Evolutionary conservation across 2,329 filamentous ascomycete species (phyloP), one percentile per base, ranked within the genome.

Genomic region (Epichloe sylvatica): DNA sequence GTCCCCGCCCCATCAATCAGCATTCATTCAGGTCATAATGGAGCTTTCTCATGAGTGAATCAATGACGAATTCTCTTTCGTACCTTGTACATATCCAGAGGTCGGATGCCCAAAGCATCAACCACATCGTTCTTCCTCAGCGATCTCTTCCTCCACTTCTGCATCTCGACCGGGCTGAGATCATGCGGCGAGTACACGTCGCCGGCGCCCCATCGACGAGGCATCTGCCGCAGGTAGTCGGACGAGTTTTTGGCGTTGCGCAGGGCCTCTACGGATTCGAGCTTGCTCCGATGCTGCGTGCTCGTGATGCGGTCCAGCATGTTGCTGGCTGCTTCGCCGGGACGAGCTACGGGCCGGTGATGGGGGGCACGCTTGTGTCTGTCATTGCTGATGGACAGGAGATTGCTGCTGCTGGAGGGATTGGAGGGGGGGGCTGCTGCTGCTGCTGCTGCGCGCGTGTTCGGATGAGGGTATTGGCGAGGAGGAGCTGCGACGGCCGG

Each of bases 161-260:
- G 69, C 80, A 86, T 83, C 76, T 96, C 90, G 36, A 72, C 70
- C 23, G 81, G 75, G 49, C 80, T 84, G 62, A 98, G 67, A 67
- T 98, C 92, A 63, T 90, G 86, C 35, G 92, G 92, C 52, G 89
- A 78, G 69, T 97, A 97, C 47, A 96, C 76, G 63, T 97, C 90
- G 57, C 92, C 92, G 0, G 71, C 60, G 59, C 74, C 73, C 83
- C 85, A 97, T 39, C 76, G 74, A 45, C 90, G 81, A 36, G 78
- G 75, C 66, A 83, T 75, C 66, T 86, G 81, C 54, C 68, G 71
- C 58, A 80, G 67, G 64, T 80, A 79, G 54, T 80, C 77, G 42
- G 69, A 68, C 47, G 67, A 68, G 44, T 65, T 57, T 59, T 68
- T 68, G 55, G 64, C 62, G 55, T 66, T 63, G 55, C 61, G 61